Conservation (phyloP, 768 basidiomycete species). For the Tylopilus vinaceipallidus region DNA sequence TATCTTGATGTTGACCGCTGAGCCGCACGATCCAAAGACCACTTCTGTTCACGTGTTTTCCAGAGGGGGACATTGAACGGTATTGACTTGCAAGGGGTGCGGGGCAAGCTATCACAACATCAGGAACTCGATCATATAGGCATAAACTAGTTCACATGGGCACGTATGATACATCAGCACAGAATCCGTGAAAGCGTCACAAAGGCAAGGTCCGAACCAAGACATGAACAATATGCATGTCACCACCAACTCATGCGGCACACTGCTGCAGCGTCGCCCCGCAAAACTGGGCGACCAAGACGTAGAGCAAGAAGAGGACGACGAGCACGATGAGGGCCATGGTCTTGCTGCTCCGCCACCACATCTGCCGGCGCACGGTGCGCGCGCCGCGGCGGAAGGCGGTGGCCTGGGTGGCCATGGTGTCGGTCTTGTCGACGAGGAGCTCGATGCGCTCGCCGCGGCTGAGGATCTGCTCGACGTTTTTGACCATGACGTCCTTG, state of each 20-base stretch:
- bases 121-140: too few relatives aligned
- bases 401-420: conserved; percentile 90
- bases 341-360: conserved; percentile 82
- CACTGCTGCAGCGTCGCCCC: conserved; percentile 80
- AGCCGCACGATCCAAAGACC: too few relatives aligned
- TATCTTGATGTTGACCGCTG: too few relatives aligned
- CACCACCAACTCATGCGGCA: conserved; percentile 18
- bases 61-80: too few relatives aligned
- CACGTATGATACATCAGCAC: conserved; percentile 11
- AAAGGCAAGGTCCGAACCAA: neutral
- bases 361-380: conserved; percentile 80
- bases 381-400: conserved; percentile 90
- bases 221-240: neutral
- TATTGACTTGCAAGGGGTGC: too few relatives aligned
- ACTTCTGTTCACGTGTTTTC: too few relatives aligned
- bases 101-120: too few relatives aligned
- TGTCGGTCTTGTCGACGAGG: conserved; percentile 96
- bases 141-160: conserved; percentile 1
- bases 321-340: conserved; percentile 67
- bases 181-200: neutral
- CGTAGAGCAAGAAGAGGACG: conserved; percentile 71
- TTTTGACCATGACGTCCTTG: conserved; percentile 98
- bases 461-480: conserved; percentile 93
- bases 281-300: conserved; percentile 87
- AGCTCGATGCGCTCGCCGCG: conserved; percentile 95